These are phyloP conservation scores for Puccinia hordei DNA, from an alignment of 1,284 basidiomycete species.

Conservation along the genomic window DNA sequence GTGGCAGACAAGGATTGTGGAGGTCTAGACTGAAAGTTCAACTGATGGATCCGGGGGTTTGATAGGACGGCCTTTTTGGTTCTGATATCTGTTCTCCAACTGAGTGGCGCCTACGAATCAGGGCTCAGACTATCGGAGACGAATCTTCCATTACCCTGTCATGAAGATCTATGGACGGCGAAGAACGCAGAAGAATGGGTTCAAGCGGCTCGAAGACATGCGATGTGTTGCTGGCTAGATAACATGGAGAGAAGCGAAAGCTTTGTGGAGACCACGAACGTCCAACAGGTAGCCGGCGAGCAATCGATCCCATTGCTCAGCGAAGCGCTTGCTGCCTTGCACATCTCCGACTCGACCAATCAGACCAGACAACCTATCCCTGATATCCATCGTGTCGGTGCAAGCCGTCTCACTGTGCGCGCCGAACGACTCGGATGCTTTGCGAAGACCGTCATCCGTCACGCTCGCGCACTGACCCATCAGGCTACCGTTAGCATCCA, in stretches of 20 bases:
- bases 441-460: slow-evolving; percentile 27
- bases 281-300: slow-evolving; percentile 1
- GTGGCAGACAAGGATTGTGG: not conserved
- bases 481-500: slow-evolving; percentile 22
- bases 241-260: not conserved
- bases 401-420: not conserved
- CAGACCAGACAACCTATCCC: not conserved
- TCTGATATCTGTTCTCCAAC: slow-evolving; percentile 32
- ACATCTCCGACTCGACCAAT: not conserved
- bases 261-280: not conserved
- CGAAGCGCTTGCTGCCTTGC: slow-evolving; percentile 36
- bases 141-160: slow-evolving; percentile 34
- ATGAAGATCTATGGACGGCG: slow-evolving; percentile 45
- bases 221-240: slow-evolving; percentile 3
- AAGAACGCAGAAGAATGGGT: slow-evolving; percentile 25
- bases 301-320: slow-evolving; percentile 25
- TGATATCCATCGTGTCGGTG: not conserved
- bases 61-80: slow-evolving; percentile 45
- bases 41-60: not conserved
- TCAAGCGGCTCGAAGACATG: not conserved
- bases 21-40: not conserved
- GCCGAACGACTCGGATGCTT: slow-evolving; percentile 25
- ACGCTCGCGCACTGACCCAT: slow-evolving; percentile 2
- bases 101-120: not conserved
- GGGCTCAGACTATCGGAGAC: slow-evolving; percentile 22